phyloP scores from a whole-genome alignment of 768 basidiomycete genomes.

The Phlebiopsis gigantea region DNA sequence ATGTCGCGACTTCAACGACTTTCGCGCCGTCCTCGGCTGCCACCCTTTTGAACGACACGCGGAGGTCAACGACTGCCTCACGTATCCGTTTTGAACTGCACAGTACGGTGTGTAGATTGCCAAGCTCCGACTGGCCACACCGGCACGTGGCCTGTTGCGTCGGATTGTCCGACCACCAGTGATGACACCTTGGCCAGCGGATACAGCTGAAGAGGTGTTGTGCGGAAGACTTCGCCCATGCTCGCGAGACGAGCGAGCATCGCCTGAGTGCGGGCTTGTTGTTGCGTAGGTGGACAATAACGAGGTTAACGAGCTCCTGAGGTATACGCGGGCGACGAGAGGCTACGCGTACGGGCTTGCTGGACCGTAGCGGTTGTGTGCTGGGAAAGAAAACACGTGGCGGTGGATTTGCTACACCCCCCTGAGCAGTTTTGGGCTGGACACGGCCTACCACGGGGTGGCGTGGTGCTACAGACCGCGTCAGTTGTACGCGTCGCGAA shows the following conservation, averaged over 20 bases:
- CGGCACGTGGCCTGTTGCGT: background rate
- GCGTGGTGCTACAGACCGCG: too few relatives aligned
- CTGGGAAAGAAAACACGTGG: too few relatives aligned
- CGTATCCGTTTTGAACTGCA: background rate
- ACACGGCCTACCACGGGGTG: too few relatives aligned
- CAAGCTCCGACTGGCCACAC: background rate
- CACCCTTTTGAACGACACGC: background rate
- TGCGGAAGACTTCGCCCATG: background rate
- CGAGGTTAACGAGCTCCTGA: constrained; percentile 6
- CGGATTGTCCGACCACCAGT: background rate
- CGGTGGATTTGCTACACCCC: too few relatives aligned
- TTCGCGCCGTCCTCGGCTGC: background rate
- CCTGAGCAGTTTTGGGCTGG: too few relatives aligned
- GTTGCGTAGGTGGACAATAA: constrained; percentile 3
- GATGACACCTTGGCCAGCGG: background rate
- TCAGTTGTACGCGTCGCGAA: too few relatives aligned
- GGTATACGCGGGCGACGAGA: background rate
- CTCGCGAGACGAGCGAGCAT: constrained; percentile 5
- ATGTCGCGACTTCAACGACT: background rate
- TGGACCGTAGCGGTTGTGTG: too few relatives aligned
- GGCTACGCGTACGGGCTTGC: background rate
- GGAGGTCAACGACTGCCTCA: background rate
- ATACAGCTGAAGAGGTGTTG: background rate
- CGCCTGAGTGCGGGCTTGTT: background rate
- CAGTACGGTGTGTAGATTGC: background rate